Conservation (phyloP, 352 stramenopile genomes). For the Phytopythium helicoides region DNA sequence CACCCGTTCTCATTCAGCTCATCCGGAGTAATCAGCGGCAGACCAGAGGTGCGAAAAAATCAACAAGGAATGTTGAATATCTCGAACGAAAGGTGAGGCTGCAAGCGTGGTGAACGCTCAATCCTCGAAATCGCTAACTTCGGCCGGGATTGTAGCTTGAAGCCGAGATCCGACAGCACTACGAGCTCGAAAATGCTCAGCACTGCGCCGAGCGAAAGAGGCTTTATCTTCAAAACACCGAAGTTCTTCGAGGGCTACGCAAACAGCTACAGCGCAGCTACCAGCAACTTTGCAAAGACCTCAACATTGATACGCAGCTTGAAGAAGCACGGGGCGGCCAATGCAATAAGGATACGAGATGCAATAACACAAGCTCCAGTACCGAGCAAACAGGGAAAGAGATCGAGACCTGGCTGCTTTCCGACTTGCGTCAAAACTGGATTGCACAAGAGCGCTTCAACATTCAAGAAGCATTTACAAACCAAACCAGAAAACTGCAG, state of each 20-base stretch:
- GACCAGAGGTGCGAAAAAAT: constrained; percentile 25
- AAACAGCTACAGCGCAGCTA: constrained; percentile 30
- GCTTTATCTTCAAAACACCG: constrained; percentile 30
- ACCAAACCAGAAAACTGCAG: constrained; percentile 53
- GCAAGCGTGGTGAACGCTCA: neutral
- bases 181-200: constrained; percentile 47
- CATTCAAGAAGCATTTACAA: constrained; percentile 66
- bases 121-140: neutral
- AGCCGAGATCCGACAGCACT: constrained; percentile 56
- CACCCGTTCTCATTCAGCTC: constrained; percentile 40
- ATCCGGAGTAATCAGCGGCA: constrained; percentile 34
- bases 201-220: constrained; percentile 50
- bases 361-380: too few species aligned
- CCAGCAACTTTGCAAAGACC: constrained; percentile 19
- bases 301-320: neutral
- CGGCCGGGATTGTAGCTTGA: constrained; percentile 29
- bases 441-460: constrained; percentile 66
- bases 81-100: constrained; percentile 47
- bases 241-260: constrained; percentile 17
- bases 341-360: neutral
- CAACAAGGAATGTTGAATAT: constrained; percentile 37
- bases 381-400: neutral
- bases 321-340: neutral
- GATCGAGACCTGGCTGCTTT: constrained; percentile 16
- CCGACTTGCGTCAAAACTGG: constrained; percentile 41